Conservation (phyloP, 179 eudicot species). For the Corrigiola litoralis region DNA sequence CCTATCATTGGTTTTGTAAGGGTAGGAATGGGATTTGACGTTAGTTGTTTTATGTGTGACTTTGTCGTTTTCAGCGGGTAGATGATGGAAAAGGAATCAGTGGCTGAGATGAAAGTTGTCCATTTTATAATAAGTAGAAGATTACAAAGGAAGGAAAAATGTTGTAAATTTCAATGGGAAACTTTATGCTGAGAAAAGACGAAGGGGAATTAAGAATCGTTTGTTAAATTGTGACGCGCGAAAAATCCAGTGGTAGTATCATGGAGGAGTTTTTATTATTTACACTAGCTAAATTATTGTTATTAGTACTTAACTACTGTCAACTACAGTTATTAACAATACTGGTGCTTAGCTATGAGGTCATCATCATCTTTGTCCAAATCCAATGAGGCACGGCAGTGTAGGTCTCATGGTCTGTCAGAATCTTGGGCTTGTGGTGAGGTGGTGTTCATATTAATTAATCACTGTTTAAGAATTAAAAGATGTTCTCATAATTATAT, state of each 20-base stretch:
- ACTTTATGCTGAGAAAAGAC: constrained; percentile 1
- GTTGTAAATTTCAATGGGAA: not conserved
- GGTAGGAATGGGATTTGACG: not conserved
- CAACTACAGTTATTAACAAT: not conserved
- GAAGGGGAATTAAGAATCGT: not conserved
- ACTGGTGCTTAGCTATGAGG: no score
- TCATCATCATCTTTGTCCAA: no score
- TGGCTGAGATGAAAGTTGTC: constrained; percentile 20
- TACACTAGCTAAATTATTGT: not conserved
- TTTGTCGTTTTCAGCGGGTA: constrained; percentile 16
- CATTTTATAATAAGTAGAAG: not conserved
- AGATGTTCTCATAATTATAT: no score
- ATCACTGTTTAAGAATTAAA: no score
- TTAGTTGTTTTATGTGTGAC: not conserved
- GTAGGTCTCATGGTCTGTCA: no score
- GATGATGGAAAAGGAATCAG: constrained; percentile 9
- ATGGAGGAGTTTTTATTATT: not conserved
- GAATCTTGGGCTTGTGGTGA: no score
- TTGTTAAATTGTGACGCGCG: constrained; percentile 18
- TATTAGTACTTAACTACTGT: not conserved
- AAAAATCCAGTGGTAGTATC: constrained; percentile 18
- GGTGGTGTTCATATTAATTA: no score
- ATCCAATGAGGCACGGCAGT: no score
- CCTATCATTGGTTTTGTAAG: not conserved
- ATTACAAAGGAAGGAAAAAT: constrained; percentile 1